These are phyloP conservation scores for Cornus suecica DNA, from an alignment of 148 eudicot genomes.

Conservation along the genomic window DNA sequence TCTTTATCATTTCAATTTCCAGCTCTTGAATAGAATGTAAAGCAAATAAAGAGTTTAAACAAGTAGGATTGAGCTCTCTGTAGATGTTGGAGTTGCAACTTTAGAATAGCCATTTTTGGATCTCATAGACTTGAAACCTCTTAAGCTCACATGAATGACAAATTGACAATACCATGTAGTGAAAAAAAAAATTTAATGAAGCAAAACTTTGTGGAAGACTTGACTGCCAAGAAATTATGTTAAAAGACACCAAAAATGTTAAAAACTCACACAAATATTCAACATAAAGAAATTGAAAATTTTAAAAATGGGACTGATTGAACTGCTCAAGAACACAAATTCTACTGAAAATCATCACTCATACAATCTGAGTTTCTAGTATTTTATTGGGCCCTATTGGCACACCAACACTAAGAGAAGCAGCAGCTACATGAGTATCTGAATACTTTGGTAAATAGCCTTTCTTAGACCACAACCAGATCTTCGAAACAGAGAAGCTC, in stretches of 20 bases:
- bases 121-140: too few relatives aligned
- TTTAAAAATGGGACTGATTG: not conserved
- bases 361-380: slow-evolving; percentile 13
- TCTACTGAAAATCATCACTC: not conserved
- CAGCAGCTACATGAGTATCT: slow-evolving; percentile 24
- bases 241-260: not conserved
- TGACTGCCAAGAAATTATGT: not conserved
- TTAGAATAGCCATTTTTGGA: too few relatives aligned
- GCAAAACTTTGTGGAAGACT: not conserved
- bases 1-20: too few relatives aligned
- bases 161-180: too few relatives aligned
- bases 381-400: too few relatives aligned
- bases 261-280: not conserved
- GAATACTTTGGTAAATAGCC: slow-evolving; percentile 27
- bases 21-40: too few relatives aligned
- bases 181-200: not conserved
- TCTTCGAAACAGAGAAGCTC: slow-evolving; percentile 67
- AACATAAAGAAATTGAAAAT: not conserved
- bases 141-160: too few relatives aligned
- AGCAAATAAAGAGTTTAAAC: too few relatives aligned
- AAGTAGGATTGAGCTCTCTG: too few relatives aligned
- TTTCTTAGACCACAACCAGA: slow-evolving; percentile 69
- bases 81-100: too few relatives aligned
- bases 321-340: not conserved
- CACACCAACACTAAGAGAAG: slow-evolving; percentile 24